Evolutionary conservation across 2,329 filamentous ascomycete species (phyloP), one percentile per base, ranked within the genome.

Genomic region (Aureobasidium vineae): DNA sequence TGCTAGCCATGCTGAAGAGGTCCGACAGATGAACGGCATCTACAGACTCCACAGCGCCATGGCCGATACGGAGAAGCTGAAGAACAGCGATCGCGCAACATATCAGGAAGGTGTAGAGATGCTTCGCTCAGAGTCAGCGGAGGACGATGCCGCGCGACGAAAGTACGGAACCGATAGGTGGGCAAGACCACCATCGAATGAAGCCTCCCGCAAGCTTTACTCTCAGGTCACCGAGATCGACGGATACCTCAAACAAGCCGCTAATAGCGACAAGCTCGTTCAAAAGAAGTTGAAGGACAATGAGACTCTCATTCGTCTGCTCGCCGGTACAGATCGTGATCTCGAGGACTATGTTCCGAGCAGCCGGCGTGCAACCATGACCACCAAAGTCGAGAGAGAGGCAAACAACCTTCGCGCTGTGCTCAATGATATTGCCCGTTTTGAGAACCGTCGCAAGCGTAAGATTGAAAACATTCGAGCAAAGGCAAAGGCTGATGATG

Each of bases 131-230:
- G 95, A 99, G 77, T 88, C 89, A 67, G 88, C 90, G 19, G 94
- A 98, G 74, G 94, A 99, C 71, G 86, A 91, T 67, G 83, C 85
- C 23, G 82, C 93, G 10, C 86, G 91, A 21, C 81, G 83, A 66
- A 94, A 89, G 73, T 93, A 92, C 73, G 95, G 95, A 26, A 97
- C 93, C 0, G 90, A 93, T 67, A 84, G 91, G 68, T 99, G 95
- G 95, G 78, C 79, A 16, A 86, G 94, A 31, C 83, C 85, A 0
- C 82, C 89, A 23, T 91, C 91, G 5, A 84, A 86, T 40, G 81
- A 83, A 21, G 93, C 94, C 28, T 85, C 88, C 15, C 79, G 77
- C 4, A 92, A 92, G 74, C 82, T 96, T 1, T 94, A 91, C 82
- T 83, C 82, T 2, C 88, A 91, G 65, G 87, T 89, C 3, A 82